These are phyloP conservation scores for Fragaria nilgerrensis DNA, from an alignment of 306 rosid species.

Conservation along the genomic window DNA sequence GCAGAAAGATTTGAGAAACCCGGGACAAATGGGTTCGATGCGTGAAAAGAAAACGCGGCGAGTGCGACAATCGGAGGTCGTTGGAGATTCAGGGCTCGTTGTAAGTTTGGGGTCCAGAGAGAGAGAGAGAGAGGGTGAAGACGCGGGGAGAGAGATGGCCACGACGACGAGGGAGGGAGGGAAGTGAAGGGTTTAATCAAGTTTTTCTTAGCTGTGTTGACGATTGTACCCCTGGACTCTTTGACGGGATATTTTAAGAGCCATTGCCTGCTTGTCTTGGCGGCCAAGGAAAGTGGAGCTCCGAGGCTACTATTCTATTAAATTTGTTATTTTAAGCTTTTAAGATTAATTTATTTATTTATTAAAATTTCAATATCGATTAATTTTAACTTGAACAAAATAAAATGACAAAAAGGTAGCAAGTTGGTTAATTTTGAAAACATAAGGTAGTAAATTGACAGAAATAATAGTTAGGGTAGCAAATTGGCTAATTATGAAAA, in stretches of 20 bases:
- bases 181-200: neutral
- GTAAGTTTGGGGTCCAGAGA: neutral
- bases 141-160: conserved; percentile 5
- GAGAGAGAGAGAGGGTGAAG: neutral
- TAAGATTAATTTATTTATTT: no score
- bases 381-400: no score
- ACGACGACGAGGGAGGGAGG: neutral
- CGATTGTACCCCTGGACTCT: neutral
- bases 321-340: no score
- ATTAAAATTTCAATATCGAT: no score
- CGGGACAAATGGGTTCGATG: neutral
- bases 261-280: neutral
- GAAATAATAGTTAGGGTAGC: no score
- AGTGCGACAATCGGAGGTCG: neutral
- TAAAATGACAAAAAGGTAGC: no score
- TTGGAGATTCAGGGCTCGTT: neutral
- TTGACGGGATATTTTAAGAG: neutral
- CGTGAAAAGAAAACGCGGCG: neutral
- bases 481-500: no score
- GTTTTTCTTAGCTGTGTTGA: neutral
- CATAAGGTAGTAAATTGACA: no score
- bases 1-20: neutral
- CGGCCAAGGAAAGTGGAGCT: neutral
- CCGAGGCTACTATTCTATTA: no score
- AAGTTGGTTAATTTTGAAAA: no score